Evolutionary conservation across 768 basidiomycete genomes (phyloP).

Genomic region (Trametes punicea): DNA sequence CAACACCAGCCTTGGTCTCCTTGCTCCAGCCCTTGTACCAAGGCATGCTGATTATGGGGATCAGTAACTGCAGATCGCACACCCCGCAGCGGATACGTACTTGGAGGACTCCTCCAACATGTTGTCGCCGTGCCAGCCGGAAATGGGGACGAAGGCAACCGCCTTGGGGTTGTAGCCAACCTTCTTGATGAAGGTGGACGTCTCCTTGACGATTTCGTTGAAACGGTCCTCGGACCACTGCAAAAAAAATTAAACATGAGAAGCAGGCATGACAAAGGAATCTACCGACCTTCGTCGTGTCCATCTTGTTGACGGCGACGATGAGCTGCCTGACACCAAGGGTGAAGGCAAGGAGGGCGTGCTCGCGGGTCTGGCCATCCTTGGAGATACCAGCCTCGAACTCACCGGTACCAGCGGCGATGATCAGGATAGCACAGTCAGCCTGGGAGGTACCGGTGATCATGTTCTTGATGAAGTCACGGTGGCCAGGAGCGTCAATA

Average conservation of each 20-base stretch:
- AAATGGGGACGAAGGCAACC: constrained; percentile 98
- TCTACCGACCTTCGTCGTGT: constrained; percentile 84
- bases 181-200: constrained; percentile 98
- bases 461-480: constrained; percentile 99
- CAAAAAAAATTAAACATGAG: neutral
- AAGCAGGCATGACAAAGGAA: neutral
- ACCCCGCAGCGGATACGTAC: constrained; percentile 41
- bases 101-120: constrained; percentile 99
- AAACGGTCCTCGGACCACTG: constrained; percentile 99
- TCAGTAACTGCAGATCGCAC: neutral
- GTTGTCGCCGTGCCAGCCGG: constrained; percentile 99
- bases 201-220: constrained; percentile 99
- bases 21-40: constrained; percentile 99
- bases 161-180: constrained; percentile 99
- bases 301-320: constrained; percentile 99
- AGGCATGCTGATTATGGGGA: constrained; percentile 80
- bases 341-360: constrained; percentile 99
- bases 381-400: constrained; percentile 99
- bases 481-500: constrained; percentile 99
- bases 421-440: constrained; percentile 99
- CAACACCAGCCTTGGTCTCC: constrained; percentile 89
- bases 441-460: constrained; percentile 99
- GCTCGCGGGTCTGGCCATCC: constrained; percentile 99
- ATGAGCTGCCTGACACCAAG: constrained; percentile 99
- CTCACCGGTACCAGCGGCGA: constrained; percentile 98